Evolutionary conservation across 257 asterid species (phyloP).

Genomic region (Sherardia arvensis): DNA sequence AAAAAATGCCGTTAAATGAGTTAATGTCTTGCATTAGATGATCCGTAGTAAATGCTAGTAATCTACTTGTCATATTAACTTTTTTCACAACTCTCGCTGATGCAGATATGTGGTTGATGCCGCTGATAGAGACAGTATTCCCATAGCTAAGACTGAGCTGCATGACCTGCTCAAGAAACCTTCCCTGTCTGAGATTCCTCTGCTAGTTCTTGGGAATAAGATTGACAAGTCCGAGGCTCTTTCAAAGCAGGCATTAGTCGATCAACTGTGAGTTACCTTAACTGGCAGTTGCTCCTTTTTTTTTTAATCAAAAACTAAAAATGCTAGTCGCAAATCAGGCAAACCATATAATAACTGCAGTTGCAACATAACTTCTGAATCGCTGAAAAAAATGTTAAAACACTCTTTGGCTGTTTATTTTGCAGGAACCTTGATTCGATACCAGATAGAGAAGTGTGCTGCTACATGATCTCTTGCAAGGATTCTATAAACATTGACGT

Average conservation of each 20-base stretch:
- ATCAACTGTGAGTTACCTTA: conserved; percentile 59
- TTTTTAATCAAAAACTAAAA: too few relatives aligned
- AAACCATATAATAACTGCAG: too few relatives aligned
- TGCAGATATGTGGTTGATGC: conserved; percentile 89
- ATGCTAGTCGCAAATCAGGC: too few relatives aligned
- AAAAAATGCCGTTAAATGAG: not conserved
- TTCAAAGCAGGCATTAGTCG: conserved; percentile 55
- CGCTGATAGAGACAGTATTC: conserved; percentile 86
- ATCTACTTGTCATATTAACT: not conserved
- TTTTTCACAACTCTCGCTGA: not conserved
- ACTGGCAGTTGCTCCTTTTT: not conserved
- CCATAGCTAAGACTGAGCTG: conserved; percentile 67
- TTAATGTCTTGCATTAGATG: not conserved
- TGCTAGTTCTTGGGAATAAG: conserved; percentile 85
- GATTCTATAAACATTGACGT: conserved; percentile 66
- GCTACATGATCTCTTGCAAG: conserved; percentile 96
- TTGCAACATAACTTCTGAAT: not conserved
- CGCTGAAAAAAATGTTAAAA: not conserved
- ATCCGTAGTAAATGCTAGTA: not conserved
- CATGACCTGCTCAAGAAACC: conserved; percentile 74
- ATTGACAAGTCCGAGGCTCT: conserved; percentile 90
- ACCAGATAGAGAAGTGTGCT: conserved; percentile 78
- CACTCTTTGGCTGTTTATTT: not conserved
- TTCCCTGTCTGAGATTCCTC: conserved; percentile 57
- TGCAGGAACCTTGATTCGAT: conserved; percentile 50